Conservation (phyloP, 2,329 filamentous ascomycete species). For the Paecilomyces niveus region DNA sequence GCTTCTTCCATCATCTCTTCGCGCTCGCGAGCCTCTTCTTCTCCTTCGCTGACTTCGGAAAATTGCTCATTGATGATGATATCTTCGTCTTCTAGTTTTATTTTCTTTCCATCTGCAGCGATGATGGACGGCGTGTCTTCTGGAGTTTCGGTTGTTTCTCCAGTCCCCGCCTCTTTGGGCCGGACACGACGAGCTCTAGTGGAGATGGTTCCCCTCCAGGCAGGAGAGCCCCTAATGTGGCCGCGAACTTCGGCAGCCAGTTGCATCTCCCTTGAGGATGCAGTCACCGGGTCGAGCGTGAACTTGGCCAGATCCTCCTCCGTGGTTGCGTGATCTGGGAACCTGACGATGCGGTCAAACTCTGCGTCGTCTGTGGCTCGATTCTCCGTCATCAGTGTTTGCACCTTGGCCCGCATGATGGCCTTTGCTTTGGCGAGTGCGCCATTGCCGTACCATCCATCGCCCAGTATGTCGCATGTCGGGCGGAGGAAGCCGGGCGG, state of each 20-base stretch:
- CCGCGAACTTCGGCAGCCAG: slow-evolving; percentile 30
- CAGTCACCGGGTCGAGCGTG: slow-evolving; percentile 15
- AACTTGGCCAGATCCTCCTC: slow-evolving; percentile 16
- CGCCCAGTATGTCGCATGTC: slow-evolving; percentile 53
- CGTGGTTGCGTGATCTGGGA: slow-evolving; percentile 29
- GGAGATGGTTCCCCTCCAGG: slow-evolving; percentile 17
- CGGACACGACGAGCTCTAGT: not conserved
- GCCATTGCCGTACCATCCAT: slow-evolving; percentile 81
- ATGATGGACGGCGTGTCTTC: slow-evolving; percentile 3
- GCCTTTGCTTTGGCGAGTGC: slow-evolving; percentile 76
- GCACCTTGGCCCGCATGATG: slow-evolving; percentile 82
- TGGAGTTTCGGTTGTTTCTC: not conserved
- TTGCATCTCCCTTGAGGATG: slow-evolving; percentile 16
- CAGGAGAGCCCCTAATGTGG: slow-evolving; percentile 23
- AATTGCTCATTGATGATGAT: slow-evolving; percentile 3
- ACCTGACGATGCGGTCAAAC: slow-evolving; percentile 26
- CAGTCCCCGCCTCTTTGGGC: not conserved
- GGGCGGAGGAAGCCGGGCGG: slow-evolving; percentile 46
- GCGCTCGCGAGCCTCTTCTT: slow-evolving; percentile 26
- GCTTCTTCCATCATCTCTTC: slow-evolving; percentile 22
- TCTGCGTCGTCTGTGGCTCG: slow-evolving; percentile 24
- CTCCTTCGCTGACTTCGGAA: slow-evolving; percentile 15
- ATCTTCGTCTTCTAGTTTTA: slow-evolving; percentile 14
- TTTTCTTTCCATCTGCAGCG: slow-evolving; percentile 5
- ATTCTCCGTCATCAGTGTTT: slow-evolving; percentile 48